Evolutionary conservation across 176 grass and related monocot genomes (phyloP).

Genomic region (Cenchrus fungigraminus): DNA sequence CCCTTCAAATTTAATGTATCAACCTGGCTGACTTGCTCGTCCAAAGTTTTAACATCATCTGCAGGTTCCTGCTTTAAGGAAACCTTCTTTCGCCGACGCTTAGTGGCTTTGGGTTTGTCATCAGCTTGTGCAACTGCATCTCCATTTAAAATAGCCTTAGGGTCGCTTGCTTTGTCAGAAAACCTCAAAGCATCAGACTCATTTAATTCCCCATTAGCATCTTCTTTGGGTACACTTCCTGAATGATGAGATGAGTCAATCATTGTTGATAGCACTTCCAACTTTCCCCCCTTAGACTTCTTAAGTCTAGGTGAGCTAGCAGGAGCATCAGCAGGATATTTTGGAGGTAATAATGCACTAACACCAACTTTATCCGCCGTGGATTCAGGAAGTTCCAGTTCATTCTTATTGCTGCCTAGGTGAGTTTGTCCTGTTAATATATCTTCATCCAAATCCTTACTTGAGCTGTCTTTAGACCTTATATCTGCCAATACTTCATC

Average conservation of each 20-base stretch:
- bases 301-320: slow-evolving; percentile 37
- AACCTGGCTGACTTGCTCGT: slow-evolving; percentile 37
- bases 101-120: slow-evolving; percentile 44
- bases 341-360: slow-evolving; percentile 35
- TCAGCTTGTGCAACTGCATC: slow-evolving; percentile 28
- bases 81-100: slow-evolving; percentile 42
- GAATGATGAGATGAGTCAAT: slow-evolving; percentile 40
- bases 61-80: slow-evolving; percentile 40
- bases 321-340: slow-evolving; percentile 42
- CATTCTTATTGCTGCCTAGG: background rate
- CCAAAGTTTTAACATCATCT: slow-evolving; percentile 11
- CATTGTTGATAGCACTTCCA: slow-evolving; percentile 19
- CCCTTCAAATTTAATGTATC: slow-evolving; percentile 36
- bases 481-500: slow-evolving; percentile 52
- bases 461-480: slow-evolving; percentile 32
- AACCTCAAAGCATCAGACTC: slow-evolving; percentile 32
- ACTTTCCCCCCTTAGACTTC: slow-evolving; percentile 38
- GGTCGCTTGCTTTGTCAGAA: slow-evolving; percentile 33
- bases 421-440: slow-evolving; percentile 15
- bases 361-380: slow-evolving; percentile 19
- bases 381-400: slow-evolving; percentile 21
- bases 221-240: slow-evolving; percentile 36
- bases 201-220: slow-evolving; percentile 28
- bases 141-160: slow-evolving; percentile 39
- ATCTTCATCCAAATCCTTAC: slow-evolving; percentile 17